Conservation (phyloP, 805 yeast genomes). For the Lipomyces starkeyi region DNA sequence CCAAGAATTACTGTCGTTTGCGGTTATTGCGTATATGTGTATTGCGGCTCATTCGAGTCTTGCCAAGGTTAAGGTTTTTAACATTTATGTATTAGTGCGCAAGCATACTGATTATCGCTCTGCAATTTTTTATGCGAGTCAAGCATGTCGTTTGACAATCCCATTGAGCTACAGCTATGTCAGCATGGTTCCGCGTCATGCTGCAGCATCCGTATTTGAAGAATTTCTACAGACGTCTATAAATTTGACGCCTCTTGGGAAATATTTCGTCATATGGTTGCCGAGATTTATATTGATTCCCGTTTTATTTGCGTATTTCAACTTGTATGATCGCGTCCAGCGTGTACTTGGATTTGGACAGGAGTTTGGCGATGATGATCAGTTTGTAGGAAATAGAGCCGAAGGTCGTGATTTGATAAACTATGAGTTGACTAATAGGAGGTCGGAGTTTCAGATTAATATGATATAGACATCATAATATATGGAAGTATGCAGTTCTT, state of each 20-base stretch:
- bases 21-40: slow-evolving; percentile 69
- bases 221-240: slow-evolving; percentile 76
- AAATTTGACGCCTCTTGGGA: slow-evolving; percentile 75
- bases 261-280: slow-evolving; percentile 71
- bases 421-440: slow-evolving; percentile 30
- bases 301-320: slow-evolving; percentile 63
- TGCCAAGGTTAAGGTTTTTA: slow-evolving; percentile 71
- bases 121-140: slow-evolving; percentile 76
- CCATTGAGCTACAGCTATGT: slow-evolving; percentile 82
- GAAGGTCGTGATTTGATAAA: slow-evolving; percentile 39
- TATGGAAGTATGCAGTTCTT: too few relatives aligned
- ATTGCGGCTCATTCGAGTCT: slow-evolving; percentile 68
- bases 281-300: slow-evolving; percentile 81
- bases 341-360: slow-evolving; percentile 49
- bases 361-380: slow-evolving; percentile 49
- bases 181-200: slow-evolving; percentile 60
- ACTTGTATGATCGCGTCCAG: slow-evolving; percentile 69
- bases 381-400: slow-evolving; percentile 41
- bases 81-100: slow-evolving; percentile 75
- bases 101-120: slow-evolving; percentile 75
- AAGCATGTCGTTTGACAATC: slow-evolving; percentile 79
- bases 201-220: slow-evolving; percentile 59
- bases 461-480: neutral
- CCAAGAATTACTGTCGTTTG: slow-evolving; percentile 50
- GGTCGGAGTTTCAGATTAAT: neutral